Evolutionary conservation across 108 stramenopile species (phyloP), one percentile per base, ranked within the genome.

Genomic region (Cyclotella kingstonii): DNA sequence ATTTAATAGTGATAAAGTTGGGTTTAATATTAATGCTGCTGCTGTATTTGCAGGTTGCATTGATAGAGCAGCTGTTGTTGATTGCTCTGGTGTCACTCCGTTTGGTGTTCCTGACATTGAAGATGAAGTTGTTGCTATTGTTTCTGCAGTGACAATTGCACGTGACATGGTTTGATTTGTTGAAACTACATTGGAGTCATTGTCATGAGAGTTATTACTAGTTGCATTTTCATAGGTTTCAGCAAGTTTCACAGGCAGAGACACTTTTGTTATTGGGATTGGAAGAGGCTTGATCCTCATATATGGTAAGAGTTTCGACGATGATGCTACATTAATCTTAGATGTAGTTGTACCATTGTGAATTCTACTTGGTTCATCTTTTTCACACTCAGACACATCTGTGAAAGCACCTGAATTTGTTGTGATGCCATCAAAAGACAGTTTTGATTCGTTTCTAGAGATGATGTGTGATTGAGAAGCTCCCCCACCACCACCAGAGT

Each of bases 231-330:
- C 6, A 11, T 58, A 9, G 22, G 22, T 8, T 12, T 40, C 35
- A 21, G 3, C 31, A 10, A 29, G 18, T 1, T 42, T 25, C 5
- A 33, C 58, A n/a, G 59, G 65, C 14, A 58, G 33, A n/a, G 49
- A 46, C 25, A 18, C 43, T 26, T 60, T 31, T 33, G 60, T 22
- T 15, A 36, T 49, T 21, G 70, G 70, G 48, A 75, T 69, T n/a
- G 73, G 68, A 2, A 75, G 68, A 18, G 73, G 73, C 36, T 41
- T 60, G 15, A 26, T 60, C 34, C 72, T 73, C 10, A 51, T 44
- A 60, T 73, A 73, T 31, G 70, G 70, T 44, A 61, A 39, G 8
- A n/a, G 31, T 22, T 19, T 31, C 7, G 12, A 12, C 15, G 35
- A 19, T 41, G 57, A 47, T 31, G 15, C 0, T 41, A 34, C 11